phyloP scores from a whole-genome alignment of 1,284 basidiomycete genomes.

The Singerocomus inundabilis region DNA sequence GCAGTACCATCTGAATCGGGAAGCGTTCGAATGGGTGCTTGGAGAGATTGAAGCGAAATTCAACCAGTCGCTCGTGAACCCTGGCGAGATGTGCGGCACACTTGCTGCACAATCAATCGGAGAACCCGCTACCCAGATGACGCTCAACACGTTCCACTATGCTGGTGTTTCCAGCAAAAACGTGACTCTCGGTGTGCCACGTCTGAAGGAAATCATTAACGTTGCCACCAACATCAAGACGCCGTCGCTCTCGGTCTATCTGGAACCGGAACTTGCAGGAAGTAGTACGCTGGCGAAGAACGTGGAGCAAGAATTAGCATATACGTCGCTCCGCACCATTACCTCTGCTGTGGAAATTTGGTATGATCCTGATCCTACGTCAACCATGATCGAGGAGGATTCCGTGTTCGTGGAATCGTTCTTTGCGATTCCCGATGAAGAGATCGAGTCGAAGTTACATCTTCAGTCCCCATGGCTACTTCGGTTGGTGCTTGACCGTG shows the following conservation, averaged over 20 bases:
- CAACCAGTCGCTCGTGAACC: slow-evolving; percentile 87
- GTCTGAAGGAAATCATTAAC: slow-evolving; percentile 98
- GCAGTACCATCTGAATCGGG: slow-evolving; percentile 80
- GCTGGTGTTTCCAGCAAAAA: slow-evolving; percentile 98
- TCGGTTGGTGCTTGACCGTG: slow-evolving; percentile 94
- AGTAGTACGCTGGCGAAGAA: slow-evolving; percentile 71
- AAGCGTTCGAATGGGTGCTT: slow-evolving; percentile 97
- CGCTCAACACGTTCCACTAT: slow-evolving; percentile 97
- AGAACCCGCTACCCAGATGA: slow-evolving; percentile 99
- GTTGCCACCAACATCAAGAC: slow-evolving; percentile 99
- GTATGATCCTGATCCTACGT: slow-evolving; percentile 93
- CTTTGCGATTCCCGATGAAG: slow-evolving; percentile 99
- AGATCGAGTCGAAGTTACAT: slow-evolving; percentile 88
- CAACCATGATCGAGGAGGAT: slow-evolving; percentile 97
- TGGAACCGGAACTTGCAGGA: slow-evolving; percentile 69
- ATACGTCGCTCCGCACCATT: slow-evolving; percentile 92
- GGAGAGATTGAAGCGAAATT: slow-evolving; percentile 97
- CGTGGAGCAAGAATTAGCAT: slow-evolving; percentile 91
- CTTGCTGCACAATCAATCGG: slow-evolving; percentile 98
- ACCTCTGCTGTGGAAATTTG: slow-evolving; percentile 97
- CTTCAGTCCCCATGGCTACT: slow-evolving; percentile 97
- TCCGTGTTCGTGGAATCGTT: slow-evolving; percentile 96
- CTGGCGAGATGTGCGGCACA: slow-evolving; percentile 99
- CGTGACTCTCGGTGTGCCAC: slow-evolving; percentile 97
- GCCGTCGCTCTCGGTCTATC: slow-evolving; percentile 90